These are phyloP conservation scores for Asparagopsis taxiformis DNA, from an alignment of 31 red algal genomes.

Conservation along the genomic window DNA sequence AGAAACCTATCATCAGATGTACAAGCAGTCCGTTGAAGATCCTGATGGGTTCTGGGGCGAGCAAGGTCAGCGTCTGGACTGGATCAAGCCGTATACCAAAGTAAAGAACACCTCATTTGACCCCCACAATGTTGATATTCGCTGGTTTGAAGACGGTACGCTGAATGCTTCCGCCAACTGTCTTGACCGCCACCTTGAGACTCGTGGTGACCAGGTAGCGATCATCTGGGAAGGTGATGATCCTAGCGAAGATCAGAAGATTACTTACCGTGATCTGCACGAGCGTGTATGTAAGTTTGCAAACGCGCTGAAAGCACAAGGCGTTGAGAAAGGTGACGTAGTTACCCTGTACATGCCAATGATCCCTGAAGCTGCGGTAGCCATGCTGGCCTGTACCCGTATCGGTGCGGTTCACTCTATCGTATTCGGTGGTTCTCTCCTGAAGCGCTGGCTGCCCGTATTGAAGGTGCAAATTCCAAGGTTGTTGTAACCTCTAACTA, in stretches of 20 bases:
- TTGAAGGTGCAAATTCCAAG: slow-evolving; percentile 18
- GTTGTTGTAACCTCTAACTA: slow-evolving; percentile 67
- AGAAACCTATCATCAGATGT: slow-evolving; percentile 20
- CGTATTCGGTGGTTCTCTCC: slow-evolving; percentile 78
- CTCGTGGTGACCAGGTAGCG: no score
- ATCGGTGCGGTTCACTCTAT: slow-evolving; percentile 78
- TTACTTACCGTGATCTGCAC: slow-evolving; percentile 54
- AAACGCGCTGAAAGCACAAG: slow-evolving; percentile 25
- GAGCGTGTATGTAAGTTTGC: slow-evolving; percentile 43
- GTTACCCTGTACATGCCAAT: slow-evolving; percentile 78
- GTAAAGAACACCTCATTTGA: slow-evolving; percentile 10
- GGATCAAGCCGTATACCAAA: slow-evolving; percentile 5
- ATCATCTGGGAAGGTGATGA: slow-evolving; percentile 56
- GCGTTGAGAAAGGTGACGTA: slow-evolving; percentile 51
- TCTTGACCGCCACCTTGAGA: no score
- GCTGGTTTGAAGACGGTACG: slow-evolving; percentile 57
- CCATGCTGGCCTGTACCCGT: slow-evolving; percentile 72
- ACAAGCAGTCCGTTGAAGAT: slow-evolving; percentile 12
- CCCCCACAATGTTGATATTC: slow-evolving; percentile 86
- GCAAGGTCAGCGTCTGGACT: slow-evolving; percentile 13
- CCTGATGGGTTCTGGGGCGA: slow-evolving; percentile 19
- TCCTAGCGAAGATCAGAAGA: slow-evolving; percentile 10
- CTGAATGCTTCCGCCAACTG: no score
- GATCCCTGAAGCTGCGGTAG: slow-evolving; percentile 55
- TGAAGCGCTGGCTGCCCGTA: slow-evolving; percentile 56